Evolutionary conservation across 306 rosid species (phyloP).

Genomic region (Rosa multiflora): DNA sequence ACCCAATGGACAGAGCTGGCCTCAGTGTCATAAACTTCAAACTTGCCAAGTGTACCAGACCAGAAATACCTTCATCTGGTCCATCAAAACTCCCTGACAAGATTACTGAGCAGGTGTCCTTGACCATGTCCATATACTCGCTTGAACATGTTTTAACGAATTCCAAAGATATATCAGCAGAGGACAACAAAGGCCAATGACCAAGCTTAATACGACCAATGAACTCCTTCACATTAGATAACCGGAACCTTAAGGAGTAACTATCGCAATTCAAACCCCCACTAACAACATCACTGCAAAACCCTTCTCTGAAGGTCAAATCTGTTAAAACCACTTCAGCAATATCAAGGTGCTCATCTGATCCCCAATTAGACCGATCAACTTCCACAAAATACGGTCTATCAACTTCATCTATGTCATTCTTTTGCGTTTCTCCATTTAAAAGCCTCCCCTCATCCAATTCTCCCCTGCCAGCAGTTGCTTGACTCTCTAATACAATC

Average conservation of each 20-base stretch:
- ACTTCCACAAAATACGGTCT: slow-evolving; percentile 69
- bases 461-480: slow-evolving; percentile 37
- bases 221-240: slow-evolving; percentile 49
- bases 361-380: slow-evolving; percentile 56
- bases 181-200: slow-evolving; percentile 83
- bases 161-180: slow-evolving; percentile 63
- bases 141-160: slow-evolving; percentile 37
- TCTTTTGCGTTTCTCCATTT: slow-evolving; percentile 35
- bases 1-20: slow-evolving; percentile 49
- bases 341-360: slow-evolving; percentile 67
- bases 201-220: slow-evolving; percentile 71
- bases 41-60: slow-evolving; percentile 77
- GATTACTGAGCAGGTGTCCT: slow-evolving; percentile 48
- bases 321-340: slow-evolving; percentile 70
- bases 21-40: slow-evolving; percentile 73
- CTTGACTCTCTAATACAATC: slow-evolving; percentile 36
- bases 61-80: slow-evolving; percentile 77
- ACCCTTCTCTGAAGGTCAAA: slow-evolving; percentile 53
- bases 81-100: slow-evolving; percentile 84
- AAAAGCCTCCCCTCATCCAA: slow-evolving; percentile 35
- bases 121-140: slow-evolving; percentile 28
- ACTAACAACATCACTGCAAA: slow-evolving; percentile 42
- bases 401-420: slow-evolving; percentile 33
- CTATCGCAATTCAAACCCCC: slow-evolving; percentile 43
- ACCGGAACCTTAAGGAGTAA: slow-evolving; percentile 59